Base-by-base conservation (phyloP, 2,329 filamentous ascomycete species). In the Trichothecium sympodiale region DNA sequence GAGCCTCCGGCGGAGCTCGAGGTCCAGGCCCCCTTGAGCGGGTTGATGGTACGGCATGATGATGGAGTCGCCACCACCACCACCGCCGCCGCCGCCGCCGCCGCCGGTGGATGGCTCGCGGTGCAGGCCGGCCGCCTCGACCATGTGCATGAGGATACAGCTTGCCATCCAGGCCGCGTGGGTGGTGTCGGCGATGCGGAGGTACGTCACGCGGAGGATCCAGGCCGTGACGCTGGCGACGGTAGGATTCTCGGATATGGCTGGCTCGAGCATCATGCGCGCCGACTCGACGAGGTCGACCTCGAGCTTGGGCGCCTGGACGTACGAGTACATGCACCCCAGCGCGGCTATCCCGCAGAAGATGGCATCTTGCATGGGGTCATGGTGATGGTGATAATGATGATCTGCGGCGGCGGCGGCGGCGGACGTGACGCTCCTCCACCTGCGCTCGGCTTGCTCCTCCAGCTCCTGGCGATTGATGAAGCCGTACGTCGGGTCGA, bases 101-200 rank as follows among this genome's bases (percentile, higher is more conserved):
- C 6, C 10, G 20, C 6, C 20, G 6, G 20, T 25, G 10, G 20
- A 6, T 25, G 20, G 48, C 38, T 68, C 65, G 4, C 52, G 53
- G 16, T 69, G 63, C 2, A 71, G 39, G 0, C 65, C 63, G 2
- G 67, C 63, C 3, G 71, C 69, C 45, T 77, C 73, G 3, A 72
- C 56, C 34, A 75, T 59, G 43, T 77, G 73, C 67, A 77, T 72
- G 15, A 71, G 50, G 1, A 62, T 66, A 40, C 65, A 74, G 41
- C 67, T 74, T 1, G 71, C 69, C 54, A 75, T 69, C 71, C 69
- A 74, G 3, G 67, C 61, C 1, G 61, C 59, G 39, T 77, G 66
- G 2, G 70, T 70, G 3, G 67, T 62, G 3, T 62, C 65, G 0
- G 69, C 69, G 32, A 69, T 60, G 9, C 73, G 60, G 8, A 77